A percentile compares a stretch with the other conserved stretches of the same genome.
Conservation (phyloP, 345 rosid genomes). For the Hevea brasiliensis region DNA sequence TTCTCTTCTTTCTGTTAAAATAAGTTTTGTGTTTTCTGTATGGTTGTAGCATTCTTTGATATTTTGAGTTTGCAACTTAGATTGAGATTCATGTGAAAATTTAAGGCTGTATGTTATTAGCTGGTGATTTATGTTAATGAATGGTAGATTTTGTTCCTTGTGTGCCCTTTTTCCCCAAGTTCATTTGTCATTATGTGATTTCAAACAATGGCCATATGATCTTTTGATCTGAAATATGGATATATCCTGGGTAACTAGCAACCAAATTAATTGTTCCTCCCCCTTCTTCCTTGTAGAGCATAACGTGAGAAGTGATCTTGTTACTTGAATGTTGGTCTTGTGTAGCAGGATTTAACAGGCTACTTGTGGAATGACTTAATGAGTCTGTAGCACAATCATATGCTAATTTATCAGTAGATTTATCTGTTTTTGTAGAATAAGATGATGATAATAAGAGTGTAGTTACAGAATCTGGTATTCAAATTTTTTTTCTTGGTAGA, state of each 20-base stretch:
- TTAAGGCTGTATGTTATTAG: constrained; percentile 7
- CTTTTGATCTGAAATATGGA: neutral
- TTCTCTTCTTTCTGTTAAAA: neutral
- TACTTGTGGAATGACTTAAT: neutral
- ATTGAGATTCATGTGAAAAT: constrained; percentile 18
- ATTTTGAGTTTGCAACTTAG: constrained; percentile 26
- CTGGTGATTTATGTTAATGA: constrained; percentile 10
- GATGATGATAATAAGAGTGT: neutral
- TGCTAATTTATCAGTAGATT: neutral
- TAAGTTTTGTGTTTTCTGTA: constrained; percentile 13
- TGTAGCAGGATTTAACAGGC: neutral
- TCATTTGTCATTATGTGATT: neutral
- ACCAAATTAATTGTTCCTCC: neutral
- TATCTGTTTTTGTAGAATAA: neutral
- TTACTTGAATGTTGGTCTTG: neutral
- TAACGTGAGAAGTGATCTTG: neutral
- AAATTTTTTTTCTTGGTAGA: neutral
- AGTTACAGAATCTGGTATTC: neutral
- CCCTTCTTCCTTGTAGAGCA: neutral
- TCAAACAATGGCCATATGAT: neutral
- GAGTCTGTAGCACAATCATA: neutral
- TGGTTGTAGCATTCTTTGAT: constrained; percentile 37
- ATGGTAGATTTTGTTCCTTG: neutral
- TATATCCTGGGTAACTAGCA: neutral
- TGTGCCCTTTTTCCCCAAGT: neutral